Evolutionary conservation across 164 flowering plant genomes (phyloP).

Genomic region (Vitis riparia): DNA sequence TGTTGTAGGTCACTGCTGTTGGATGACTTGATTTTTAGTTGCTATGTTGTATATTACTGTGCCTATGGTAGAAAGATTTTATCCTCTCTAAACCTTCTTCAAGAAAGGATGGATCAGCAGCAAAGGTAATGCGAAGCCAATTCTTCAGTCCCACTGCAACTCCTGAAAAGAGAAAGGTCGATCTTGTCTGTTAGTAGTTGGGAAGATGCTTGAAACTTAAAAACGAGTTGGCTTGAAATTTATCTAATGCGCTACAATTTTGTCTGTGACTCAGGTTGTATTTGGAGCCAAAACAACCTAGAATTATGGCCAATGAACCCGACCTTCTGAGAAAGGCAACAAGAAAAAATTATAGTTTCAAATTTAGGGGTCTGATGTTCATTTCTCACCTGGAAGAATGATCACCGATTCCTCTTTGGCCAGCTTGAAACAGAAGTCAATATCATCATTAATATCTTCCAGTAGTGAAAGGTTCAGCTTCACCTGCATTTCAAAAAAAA

Average conservation of each 20-base stretch:
- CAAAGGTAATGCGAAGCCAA: slow-evolving; percentile 82
- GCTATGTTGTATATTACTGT: slow-evolving; percentile 19
- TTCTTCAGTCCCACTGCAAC: slow-evolving; percentile 57
- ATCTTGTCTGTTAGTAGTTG: background rate
- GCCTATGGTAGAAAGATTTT: slow-evolving; percentile 62
- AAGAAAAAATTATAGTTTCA: too few relatives aligned
- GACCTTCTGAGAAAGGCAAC: too few relatives aligned
- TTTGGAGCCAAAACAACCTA: too few relatives aligned
- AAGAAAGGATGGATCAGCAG: slow-evolving; percentile 59
- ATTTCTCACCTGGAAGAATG: slow-evolving; percentile 69
- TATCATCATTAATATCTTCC: slow-evolving; percentile 65
- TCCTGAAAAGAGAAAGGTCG: slow-evolving; percentile 32
- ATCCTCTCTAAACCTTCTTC: slow-evolving; percentile 63
- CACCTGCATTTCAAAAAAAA: slow-evolving; percentile 38
- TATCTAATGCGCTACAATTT: too few relatives aligned
- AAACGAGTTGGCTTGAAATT: too few relatives aligned
- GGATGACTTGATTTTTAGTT: too few relatives aligned
- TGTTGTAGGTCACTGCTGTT: too few relatives aligned
- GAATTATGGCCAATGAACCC: too few relatives aligned
- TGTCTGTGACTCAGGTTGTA: too few relatives aligned
- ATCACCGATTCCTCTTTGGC: slow-evolving; percentile 80
- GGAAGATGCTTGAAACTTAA: too few relatives aligned
- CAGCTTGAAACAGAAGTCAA: slow-evolving; percentile 80
- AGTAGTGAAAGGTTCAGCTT: slow-evolving; percentile 52
- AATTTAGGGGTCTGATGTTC: background rate